A percentile compares a stretch with the other conserved stretches of the same genome.
phyloP scores from a whole-genome alignment of 495 filamentous ascomycete species.

The Podospora appendiculata region DNA sequence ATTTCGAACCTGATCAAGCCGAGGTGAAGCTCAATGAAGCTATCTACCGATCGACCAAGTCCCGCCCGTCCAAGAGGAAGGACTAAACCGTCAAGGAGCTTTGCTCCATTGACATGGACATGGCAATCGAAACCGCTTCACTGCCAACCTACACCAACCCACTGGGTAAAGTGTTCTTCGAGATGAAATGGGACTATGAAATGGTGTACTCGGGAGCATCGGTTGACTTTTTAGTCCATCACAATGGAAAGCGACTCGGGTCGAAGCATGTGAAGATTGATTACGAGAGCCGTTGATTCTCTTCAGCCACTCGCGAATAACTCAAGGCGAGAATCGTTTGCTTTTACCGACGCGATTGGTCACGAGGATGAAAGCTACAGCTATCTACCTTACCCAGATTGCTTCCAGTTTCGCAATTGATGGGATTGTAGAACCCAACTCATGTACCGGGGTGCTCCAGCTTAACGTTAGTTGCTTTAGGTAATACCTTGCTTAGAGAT shows the following conservation, averaged over 20 bases:
- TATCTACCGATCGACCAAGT: neutral
- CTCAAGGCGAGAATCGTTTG: no score
- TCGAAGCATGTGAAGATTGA: slow-evolving; percentile 5
- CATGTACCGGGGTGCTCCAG: no score
- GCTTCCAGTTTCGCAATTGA: no score
- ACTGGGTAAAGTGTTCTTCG: slow-evolving; percentile 2
- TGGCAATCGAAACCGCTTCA: neutral
- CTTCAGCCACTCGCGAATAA: no score
- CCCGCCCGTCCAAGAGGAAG: neutral
- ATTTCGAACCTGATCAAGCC: no score
- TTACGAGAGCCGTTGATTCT: no score
- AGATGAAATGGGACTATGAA: neutral
- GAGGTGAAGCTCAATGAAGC: neutral
- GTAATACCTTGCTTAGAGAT: no score
- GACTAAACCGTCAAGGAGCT: neutral
- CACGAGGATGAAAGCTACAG: no score
- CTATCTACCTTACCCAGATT: no score
- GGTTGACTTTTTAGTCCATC: slow-evolving; percentile 2
- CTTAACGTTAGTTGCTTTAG: no score
- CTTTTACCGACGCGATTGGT: no score
- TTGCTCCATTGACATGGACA: slow-evolving; percentile 1
- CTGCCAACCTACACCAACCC: slow-evolving; percentile 4
- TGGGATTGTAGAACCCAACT: no score
- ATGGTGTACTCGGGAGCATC: slow-evolving; percentile 1
- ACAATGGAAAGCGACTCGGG: slow-evolving; percentile 5